These are phyloP conservation scores for Yueomyces sinensis DNA, from an alignment of 805 yeast species.

Conservation along the genomic window DNA sequence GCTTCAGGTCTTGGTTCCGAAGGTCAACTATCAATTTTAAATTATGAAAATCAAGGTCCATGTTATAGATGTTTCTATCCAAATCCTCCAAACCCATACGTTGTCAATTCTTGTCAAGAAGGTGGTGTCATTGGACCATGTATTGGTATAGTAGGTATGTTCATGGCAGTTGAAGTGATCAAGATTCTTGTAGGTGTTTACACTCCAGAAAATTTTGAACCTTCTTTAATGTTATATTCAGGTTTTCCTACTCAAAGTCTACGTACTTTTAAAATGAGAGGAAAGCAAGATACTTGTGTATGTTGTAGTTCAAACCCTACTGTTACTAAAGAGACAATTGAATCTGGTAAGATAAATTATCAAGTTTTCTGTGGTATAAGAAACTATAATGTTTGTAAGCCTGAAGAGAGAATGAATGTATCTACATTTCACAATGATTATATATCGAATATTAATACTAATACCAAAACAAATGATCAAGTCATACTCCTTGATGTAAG, in stretches of 20 bases:
- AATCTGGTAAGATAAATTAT: constrained; percentile 42
- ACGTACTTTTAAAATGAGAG: constrained; percentile 70
- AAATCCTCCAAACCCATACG: constrained; percentile 71
- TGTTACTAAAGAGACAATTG: constrained; percentile 36
- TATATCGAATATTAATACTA: constrained; percentile 3
- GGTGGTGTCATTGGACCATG: constrained; percentile 94
- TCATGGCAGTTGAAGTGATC: constrained; percentile 82
- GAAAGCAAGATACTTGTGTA: constrained; percentile 42
- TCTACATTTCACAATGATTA: constrained; percentile 23
- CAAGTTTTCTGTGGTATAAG: constrained; percentile 60
- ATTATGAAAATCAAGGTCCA: constrained; percentile 59
- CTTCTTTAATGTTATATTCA: constrained; percentile 55
- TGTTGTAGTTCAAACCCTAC: constrained; percentile 47
- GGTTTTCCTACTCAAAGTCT: constrained; percentile 56
- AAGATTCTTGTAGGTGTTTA: constrained; percentile 55
- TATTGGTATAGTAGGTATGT: constrained; percentile 80
- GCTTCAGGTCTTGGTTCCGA: constrained; percentile 89
- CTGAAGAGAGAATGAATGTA: constrained; percentile 35
- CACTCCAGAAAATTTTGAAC: constrained; percentile 38
- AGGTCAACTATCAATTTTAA: constrained; percentile 75
- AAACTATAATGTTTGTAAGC: constrained; percentile 31
- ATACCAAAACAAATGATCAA: background rate
- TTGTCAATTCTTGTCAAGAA: constrained; percentile 77
- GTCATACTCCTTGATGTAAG: constrained; percentile 59
- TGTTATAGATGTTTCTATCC: constrained; percentile 94